These are phyloP conservation scores for Leccinum insigne DNA, from an alignment of 1,284 basidiomycete species.

Conservation along the genomic window DNA sequence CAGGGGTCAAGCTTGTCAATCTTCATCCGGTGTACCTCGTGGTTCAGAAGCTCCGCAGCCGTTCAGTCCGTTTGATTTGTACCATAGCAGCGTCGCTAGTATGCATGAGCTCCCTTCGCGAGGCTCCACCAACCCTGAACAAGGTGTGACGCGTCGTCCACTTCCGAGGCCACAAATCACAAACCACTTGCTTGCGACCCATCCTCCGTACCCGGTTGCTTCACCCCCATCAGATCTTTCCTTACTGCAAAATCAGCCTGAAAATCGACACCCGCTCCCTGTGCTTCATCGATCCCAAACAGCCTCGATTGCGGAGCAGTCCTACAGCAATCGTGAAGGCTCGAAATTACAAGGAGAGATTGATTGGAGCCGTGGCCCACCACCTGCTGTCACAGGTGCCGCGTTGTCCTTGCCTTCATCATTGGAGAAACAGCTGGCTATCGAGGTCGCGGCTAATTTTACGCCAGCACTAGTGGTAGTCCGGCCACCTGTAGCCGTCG, in stretches of 20 bases:
- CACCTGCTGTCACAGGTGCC: background rate
- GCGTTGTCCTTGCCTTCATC: background rate
- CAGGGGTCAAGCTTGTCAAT: background rate
- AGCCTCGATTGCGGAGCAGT: background rate
- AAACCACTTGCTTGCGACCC: background rate
- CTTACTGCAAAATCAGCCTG: background rate
- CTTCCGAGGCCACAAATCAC: background rate
- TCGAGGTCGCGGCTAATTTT: background rate
- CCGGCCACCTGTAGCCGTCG: background rate
- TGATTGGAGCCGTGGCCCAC: background rate
- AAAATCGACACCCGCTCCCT: background rate
- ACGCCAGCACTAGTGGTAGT: background rate
- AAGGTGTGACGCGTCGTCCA: background rate
- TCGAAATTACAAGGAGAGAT: background rate
- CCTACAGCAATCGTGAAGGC: background rate
- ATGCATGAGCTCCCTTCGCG: conserved; percentile 2
- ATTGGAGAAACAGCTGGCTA: conserved; percentile 2
- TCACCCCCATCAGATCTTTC: background rate
- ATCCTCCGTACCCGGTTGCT: background rate
- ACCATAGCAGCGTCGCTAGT: conserved; percentile 17
- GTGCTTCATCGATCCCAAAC: background rate
- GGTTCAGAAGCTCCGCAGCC: conserved; percentile 1
- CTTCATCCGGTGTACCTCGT: background rate
- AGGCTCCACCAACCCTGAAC: conserved; percentile 1
- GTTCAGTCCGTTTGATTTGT: conserved; percentile 20